Percentiles rank a stretch among this genome's conserved stretches.
Evolutionary conservation across 2,329 filamentous ascomycete genomes (phyloP).

Genomic region (Sphaerulina musiva): DNA sequence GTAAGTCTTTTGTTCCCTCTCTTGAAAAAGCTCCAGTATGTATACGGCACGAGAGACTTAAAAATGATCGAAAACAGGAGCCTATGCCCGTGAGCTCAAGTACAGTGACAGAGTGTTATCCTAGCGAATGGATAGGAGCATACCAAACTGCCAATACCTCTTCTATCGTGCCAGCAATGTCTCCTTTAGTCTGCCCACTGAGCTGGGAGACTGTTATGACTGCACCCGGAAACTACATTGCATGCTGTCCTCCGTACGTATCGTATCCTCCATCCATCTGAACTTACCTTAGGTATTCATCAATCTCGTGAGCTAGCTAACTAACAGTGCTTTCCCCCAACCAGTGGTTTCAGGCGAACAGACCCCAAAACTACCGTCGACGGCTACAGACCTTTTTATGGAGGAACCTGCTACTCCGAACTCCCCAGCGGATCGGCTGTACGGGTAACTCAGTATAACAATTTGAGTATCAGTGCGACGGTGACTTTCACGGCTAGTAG

Average conservation of each 20-base stretch:
- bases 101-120: slow-evolving; percentile 13
- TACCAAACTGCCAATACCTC: slow-evolving; percentile 7
- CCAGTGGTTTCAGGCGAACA: slow-evolving; percentile 4
- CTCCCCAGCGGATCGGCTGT: slow-evolving; percentile 3
- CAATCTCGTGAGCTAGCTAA: neutral
- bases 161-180: slow-evolving; percentile 13
- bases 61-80: neutral
- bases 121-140: slow-evolving; percentile 7
- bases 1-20: neutral
- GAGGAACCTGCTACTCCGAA: slow-evolving; percentile 16
- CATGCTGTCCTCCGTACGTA: slow-evolving; percentile 18
- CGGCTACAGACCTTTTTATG: slow-evolving; percentile 13
- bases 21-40: too few relatives aligned
- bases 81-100: slow-evolving; percentile 9
- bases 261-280: too few relatives aligned
- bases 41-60: too few relatives aligned
- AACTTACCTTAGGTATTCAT: too few relatives aligned
- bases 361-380: slow-evolving; percentile 13
- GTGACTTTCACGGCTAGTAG: slow-evolving; percentile 6
- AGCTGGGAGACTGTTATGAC: slow-evolving; percentile 14
- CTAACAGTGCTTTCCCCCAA: too few relatives aligned
- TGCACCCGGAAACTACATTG: slow-evolving; percentile 15
- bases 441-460: slow-evolving; percentile 14
- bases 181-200: slow-evolving; percentile 12
- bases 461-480: slow-evolving; percentile 8